Percentiles rank a stretch among this genome's conserved stretches.
phyloP scores from a whole-genome alignment of 2,329 filamentous ascomycete genomes.

The Phoma sp. region DNA sequence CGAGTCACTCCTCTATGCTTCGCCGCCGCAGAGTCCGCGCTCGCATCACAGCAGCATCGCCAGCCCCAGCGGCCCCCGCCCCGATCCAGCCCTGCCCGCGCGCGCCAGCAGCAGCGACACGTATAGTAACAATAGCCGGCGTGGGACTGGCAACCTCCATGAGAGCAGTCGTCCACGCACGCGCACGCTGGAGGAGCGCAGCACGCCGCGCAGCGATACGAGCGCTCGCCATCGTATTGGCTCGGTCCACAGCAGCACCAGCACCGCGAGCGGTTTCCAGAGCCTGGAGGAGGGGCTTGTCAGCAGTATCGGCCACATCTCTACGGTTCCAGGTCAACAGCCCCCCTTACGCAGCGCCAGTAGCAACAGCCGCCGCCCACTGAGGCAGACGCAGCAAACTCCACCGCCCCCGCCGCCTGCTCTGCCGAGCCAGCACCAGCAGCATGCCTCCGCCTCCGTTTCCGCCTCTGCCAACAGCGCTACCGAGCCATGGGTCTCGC shows the following conservation, averaged over 20 bases:
- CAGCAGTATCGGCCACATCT: conserved; percentile 51
- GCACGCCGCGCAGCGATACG: conserved; percentile 44
- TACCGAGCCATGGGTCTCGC: conserved; percentile 45
- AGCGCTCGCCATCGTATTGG: conserved; percentile 68
- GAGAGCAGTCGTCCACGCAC: conserved; percentile 58
- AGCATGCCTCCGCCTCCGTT: conserved; percentile 16
- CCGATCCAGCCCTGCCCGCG: conserved; percentile 16
- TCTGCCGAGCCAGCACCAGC: conserved; percentile 6
- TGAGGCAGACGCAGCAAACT: conserved; percentile 19
- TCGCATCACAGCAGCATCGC: conserved; percentile 25
- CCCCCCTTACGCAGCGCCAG: conserved; percentile 12
- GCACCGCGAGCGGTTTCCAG: conserved; percentile 60
- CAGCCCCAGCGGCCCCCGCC: conserved; percentile 21
- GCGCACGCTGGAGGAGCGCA: conserved; percentile 56
- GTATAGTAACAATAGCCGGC: conserved; percentile 24
- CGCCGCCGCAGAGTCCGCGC: conserved; percentile 42
- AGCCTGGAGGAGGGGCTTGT: conserved; percentile 49
- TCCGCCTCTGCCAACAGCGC: conserved; percentile 20
- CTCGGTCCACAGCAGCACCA: conserved; percentile 68
- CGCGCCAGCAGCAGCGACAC: conserved; percentile 43
- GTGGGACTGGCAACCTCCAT: conserved; percentile 54
- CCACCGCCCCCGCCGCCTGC: conserved; percentile 27
- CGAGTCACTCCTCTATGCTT: conserved; percentile 20
- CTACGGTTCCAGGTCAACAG: conserved; percentile 39
- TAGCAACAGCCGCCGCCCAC: conserved; percentile 21